Conservation (phyloP, 2,329 filamentous ascomycete species). For the Arthroderma uncinatum region DNA sequence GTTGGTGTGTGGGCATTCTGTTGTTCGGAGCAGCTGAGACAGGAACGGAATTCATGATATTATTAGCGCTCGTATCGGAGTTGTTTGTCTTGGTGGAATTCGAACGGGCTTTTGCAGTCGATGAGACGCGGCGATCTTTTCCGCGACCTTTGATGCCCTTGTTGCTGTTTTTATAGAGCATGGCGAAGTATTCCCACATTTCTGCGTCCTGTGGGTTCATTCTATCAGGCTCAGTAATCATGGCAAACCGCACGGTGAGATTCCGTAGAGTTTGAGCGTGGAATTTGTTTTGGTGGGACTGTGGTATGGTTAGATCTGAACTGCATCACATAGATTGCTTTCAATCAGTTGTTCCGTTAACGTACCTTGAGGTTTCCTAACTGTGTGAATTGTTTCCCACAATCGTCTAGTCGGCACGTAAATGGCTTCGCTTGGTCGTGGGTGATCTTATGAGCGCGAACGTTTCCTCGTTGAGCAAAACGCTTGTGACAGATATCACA, state of each 20-base stretch:
- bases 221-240: conserved; percentile 48
- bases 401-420: conserved; percentile 68
- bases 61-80: not conserved
- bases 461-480: conserved; percentile 78
- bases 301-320: conserved; percentile 10
- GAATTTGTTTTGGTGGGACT: conserved; percentile 92
- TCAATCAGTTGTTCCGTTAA: not conserved
- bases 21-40: not conserved
- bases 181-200: conserved; percentile 72
- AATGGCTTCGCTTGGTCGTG: conserved; percentile 70
- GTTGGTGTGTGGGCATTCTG: not conserved
- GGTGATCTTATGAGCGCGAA: conserved; percentile 70
- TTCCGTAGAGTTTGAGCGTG: conserved; percentile 62
- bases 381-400: conserved; percentile 79
- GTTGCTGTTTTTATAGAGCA: conserved; percentile 94
- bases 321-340: not conserved
- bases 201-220: conserved; percentile 61
- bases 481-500: conserved; percentile 70
- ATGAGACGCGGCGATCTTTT: conserved; percentile 52
- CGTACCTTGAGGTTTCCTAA: conserved; percentile 80
- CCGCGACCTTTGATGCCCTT: conserved; percentile 96
- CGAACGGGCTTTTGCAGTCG: conserved; percentile 20
- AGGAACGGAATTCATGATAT: not conserved
- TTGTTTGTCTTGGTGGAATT: not conserved
- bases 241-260: conserved; percentile 60